Base-by-base conservation (phyloP, 2,329 filamentous ascomycete genomes). In the Septoria petroselini region DNA sequence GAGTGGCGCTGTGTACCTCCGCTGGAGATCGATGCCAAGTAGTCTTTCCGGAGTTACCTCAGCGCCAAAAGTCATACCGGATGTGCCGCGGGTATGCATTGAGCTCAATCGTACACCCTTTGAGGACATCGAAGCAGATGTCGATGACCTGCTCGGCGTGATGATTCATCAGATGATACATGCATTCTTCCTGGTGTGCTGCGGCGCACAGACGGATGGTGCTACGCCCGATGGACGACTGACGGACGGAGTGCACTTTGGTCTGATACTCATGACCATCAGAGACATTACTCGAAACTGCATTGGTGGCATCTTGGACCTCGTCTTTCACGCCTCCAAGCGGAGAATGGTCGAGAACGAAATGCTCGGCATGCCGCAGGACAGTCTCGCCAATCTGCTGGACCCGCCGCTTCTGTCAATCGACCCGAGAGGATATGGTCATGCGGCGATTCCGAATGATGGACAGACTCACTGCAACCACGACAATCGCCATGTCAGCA, bases 141-240 rank as follows among this genome's bases (percentile, higher is more conserved):
- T 68, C 3, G 62, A 66, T 39, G 62, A 69, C 8, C 58, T 71
- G 19, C 53, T 73, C 11, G 69, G 67, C 12, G 62, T 57, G 4
- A 54, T 73, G 33, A 66, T 74, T 4, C 71, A 74, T 48, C 71
- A 74, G 37, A 73, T 73, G 71, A 71, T 73, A 29, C 71, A 74
- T 41, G 71, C 70, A 11, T 74, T 68, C 57, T 71, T 73, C 48
- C 62, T 73, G 2, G 61, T 72, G n/a, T 67, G 68, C 42, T 73
- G 71, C 41, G 69, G 69, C 7, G 62, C 65, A 2, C 64, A 68
- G 46, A 56, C 62, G 11, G 63, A 64, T 25, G 61, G 62, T 4
- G 59, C 58, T 1, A 61, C 52, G 18, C 52, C 52, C 27, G 71
- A 71, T 29, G 67, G 65, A 2, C 62, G 70, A 7, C 57, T 73